These are phyloP conservation scores for Biscogniauxia sp. DNA, from an alignment of 2,329 filamentous ascomycete genomes.

Conservation along the genomic window DNA sequence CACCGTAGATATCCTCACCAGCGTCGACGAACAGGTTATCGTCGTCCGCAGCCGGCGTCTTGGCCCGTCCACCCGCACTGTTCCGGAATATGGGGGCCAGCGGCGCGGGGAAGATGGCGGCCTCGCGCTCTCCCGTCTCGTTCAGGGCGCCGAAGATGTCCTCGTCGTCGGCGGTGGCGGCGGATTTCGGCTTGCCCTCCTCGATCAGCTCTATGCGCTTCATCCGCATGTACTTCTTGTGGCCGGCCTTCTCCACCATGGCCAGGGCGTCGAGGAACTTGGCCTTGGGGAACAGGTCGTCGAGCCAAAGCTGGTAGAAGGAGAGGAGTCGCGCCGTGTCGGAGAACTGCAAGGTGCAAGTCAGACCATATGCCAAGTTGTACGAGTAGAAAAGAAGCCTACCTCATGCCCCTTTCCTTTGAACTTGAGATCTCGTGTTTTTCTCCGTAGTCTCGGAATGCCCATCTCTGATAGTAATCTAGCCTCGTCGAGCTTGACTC, in stretches of 20 bases:
- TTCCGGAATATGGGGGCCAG: slow-evolving; percentile 40
- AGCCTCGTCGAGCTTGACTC: slow-evolving; percentile 83
- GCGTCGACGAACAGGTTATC: slow-evolving; percentile 38
- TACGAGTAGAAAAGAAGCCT: not conserved
- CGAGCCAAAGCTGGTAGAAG: slow-evolving; percentile 95
- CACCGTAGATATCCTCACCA: slow-evolving; percentile 55
- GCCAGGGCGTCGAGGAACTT: slow-evolving; percentile 85
- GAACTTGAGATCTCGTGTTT: slow-evolving; percentile 70
- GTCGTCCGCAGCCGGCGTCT: slow-evolving; percentile 34
- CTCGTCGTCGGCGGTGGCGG: slow-evolving; percentile 31
- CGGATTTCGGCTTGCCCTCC: slow-evolving; percentile 59
- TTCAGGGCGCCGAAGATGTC: slow-evolving; percentile 26
- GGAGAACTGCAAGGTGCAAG: slow-evolving; percentile 60
- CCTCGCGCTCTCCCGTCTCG: slow-evolving; percentile 26
- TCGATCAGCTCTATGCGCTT: slow-evolving; percentile 83
- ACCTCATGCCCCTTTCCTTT: slow-evolving; percentile 96
- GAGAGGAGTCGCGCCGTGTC: slow-evolving; percentile 80
- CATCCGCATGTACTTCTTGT: slow-evolving; percentile 73
- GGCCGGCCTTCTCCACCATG: slow-evolving; percentile 92
- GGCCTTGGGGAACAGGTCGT: slow-evolving; percentile 91
- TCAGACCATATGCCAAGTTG: not conserved
- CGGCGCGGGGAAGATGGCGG: slow-evolving; percentile 31
- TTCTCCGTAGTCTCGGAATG: slow-evolving; percentile 75
- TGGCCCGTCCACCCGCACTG: slow-evolving; percentile 27
- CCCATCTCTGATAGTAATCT: slow-evolving; percentile 81